Percentiles rank a stretch among this genome's conserved stretches.
Conservation (phyloP, 2,329 filamentous ascomycete species). For the Lasiodiplodia theobromae region DNA sequence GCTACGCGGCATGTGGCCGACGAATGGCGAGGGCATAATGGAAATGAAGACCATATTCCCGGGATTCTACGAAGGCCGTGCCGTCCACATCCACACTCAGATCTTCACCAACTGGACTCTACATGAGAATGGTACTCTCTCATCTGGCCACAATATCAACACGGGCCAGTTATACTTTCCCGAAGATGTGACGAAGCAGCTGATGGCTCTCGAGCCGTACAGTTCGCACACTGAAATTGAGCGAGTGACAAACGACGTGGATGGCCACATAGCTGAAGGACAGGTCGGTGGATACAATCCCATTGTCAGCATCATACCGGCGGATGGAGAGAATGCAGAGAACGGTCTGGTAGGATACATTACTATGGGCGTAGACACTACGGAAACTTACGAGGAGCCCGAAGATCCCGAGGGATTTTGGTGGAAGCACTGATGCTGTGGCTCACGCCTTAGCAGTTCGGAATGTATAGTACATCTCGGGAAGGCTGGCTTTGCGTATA, state of each 20-base stretch:
- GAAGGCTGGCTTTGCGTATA: no score
- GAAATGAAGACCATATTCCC: not conserved
- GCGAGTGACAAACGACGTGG: constrained; percentile 43
- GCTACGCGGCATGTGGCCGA: constrained; percentile 40
- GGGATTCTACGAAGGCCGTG: not conserved
- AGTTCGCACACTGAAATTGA: constrained; percentile 44
- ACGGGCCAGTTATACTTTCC: constrained; percentile 46
- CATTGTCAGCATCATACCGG: not conserved
- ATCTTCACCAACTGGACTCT: not conserved
- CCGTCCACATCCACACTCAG: not conserved
- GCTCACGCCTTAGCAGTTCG: no score
- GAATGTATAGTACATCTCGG: no score
- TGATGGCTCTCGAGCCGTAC: constrained; percentile 47
- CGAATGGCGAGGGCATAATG: constrained; percentile 32
- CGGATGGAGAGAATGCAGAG: constrained; percentile 42
- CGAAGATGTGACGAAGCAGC: constrained; percentile 38
- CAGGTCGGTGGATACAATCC: constrained; percentile 8
- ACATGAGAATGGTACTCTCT: not conserved
- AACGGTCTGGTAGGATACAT: constrained; percentile 49
- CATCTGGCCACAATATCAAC: not conserved
- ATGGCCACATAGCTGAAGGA: constrained; percentile 33
- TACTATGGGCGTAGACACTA: constrained; percentile 43
- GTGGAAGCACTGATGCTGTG: not conserved
- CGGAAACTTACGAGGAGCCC: not conserved
- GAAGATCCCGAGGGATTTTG: not conserved